Percentiles rank a stretch among this genome's conserved stretches.
phyloP scores from a whole-genome alignment of 1,139 yeast genomes.

The Lodderomyces oxycetoniae region DNA sequence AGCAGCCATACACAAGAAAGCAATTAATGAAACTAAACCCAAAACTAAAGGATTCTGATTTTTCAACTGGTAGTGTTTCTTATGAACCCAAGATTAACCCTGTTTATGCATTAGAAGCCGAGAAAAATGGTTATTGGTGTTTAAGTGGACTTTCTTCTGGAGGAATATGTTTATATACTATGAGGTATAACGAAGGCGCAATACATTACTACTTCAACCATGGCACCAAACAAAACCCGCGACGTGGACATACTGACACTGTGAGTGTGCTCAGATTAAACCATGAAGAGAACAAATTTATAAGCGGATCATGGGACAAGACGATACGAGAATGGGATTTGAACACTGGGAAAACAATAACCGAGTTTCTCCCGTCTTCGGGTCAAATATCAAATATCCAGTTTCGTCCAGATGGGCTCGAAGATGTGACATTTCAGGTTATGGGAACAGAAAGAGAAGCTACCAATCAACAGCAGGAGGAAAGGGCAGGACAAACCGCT shows the following conservation, averaged over 20 bases:
- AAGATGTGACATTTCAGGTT: constrained; percentile 22
- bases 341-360: constrained; percentile 57
- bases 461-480: no score
- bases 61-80: constrained; percentile 35
- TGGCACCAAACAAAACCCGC: constrained; percentile 17
- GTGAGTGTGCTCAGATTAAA: constrained; percentile 69
- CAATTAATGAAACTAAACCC: constrained; percentile 40
- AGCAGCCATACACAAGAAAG: constrained; percentile 60
- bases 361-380: constrained; percentile 48
- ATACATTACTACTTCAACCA: constrained; percentile 70
- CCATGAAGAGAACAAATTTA: constrained; percentile 52
- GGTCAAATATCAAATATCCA: constrained; percentile 80
- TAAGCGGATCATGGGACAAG: constrained; percentile 92
- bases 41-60: constrained; percentile 41
- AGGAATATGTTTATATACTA: constrained; percentile 79
- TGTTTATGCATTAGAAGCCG: constrained; percentile 81
- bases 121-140: constrained; percentile 79
- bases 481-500: constrained; percentile 2
- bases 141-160: constrained; percentile 80
- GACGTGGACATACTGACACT: constrained; percentile 58
- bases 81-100: constrained; percentile 76
- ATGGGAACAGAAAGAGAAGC: constrained; percentile 10
- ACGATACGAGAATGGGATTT: constrained; percentile 80
- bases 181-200: constrained; percentile 78
- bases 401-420: constrained; percentile 71